Evolutionary conservation across 2,329 filamentous ascomycete genomes (phyloP).

Genomic region (Metarhizium anisopliae): DNA sequence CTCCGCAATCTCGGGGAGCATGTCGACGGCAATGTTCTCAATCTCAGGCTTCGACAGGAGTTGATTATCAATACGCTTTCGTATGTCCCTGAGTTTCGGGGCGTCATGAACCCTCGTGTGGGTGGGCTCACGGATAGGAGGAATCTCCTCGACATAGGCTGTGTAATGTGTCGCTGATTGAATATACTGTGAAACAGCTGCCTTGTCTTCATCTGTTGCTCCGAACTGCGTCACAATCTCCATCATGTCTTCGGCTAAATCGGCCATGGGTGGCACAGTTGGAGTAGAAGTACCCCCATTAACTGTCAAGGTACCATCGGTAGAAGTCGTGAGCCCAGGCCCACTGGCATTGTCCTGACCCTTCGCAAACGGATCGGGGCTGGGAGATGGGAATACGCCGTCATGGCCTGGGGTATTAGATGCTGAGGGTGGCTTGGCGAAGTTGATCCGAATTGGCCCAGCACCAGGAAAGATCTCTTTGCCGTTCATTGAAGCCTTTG

Average conservation of each 20-base stretch:
- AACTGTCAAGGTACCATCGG: slow-evolving; percentile 15
- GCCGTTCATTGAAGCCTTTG: slow-evolving; percentile 80
- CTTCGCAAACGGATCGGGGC: slow-evolving; percentile 72
- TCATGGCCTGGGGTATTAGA: slow-evolving; percentile 85
- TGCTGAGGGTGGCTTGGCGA: slow-evolving; percentile 88
- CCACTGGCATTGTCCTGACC: slow-evolving; percentile 34
- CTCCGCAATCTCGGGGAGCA: slow-evolving; percentile 95
- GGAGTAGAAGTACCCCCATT: slow-evolving; percentile 33
- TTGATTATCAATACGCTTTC: slow-evolving; percentile 96
- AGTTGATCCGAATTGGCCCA: slow-evolving; percentile 90
- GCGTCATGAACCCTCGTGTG: slow-evolving; percentile 88
- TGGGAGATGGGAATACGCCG: slow-evolving; percentile 81
- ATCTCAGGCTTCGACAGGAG: slow-evolving; percentile 79
- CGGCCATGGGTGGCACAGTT: slow-evolving; percentile 61
- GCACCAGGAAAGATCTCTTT: slow-evolving; percentile 98
- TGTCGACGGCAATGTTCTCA: slow-evolving; percentile 82
- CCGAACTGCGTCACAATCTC: slow-evolving; percentile 85
- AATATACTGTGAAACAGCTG: slow-evolving; percentile 63
- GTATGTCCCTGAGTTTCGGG: slow-evolving; percentile 86
- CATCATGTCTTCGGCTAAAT: slow-evolving; percentile 75
- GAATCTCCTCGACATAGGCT: slow-evolving; percentile 71
- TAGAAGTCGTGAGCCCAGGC: slow-evolving; percentile 25
- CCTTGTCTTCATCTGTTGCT: slow-evolving; percentile 68
- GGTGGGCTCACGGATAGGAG: slow-evolving; percentile 78
- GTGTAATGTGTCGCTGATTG: slow-evolving; percentile 69